These are phyloP conservation scores for Pachyrhizus erosus DNA, from an alignment of 306 rosid species.

Conservation along the genomic window DNA sequence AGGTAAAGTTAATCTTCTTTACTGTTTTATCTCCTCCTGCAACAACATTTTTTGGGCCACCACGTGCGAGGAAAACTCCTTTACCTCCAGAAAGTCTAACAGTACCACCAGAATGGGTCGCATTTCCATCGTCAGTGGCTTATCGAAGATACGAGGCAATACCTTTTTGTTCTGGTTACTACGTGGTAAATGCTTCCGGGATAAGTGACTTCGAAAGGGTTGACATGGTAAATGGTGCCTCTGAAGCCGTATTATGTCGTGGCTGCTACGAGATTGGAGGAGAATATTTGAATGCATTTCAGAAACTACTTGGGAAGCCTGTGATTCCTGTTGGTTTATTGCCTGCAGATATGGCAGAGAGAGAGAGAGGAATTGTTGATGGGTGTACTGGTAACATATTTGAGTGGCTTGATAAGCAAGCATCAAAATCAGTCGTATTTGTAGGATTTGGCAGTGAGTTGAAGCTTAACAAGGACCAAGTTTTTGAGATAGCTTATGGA, in stretches of 20 bases:
- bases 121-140: conserved; percentile 38
- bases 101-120: conserved; percentile 23
- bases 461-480: conserved; percentile 47
- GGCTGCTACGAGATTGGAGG: conserved; percentile 48
- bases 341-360: conserved; percentile 37
- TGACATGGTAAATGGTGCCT: not conserved
- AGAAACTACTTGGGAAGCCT: conserved; percentile 34
- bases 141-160: conserved; percentile 13
- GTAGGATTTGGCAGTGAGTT: conserved; percentile 62
- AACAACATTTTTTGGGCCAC: not conserved
- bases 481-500: conserved; percentile 55
- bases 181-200: not conserved
- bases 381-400: conserved; percentile 26
- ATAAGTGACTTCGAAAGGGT: conserved; percentile 4
- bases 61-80: not conserved
- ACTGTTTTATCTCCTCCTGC: conserved; percentile 16
- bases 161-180: not conserved
- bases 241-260: conserved; percentile 31
- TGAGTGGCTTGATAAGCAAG: conserved; percentile 55
- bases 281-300: conserved; percentile 38
- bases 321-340: conserved; percentile 57
- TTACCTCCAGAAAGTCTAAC: conserved; percentile 19
- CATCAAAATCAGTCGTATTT: conserved; percentile 48
- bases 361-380: not conserved
- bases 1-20: conserved; percentile 8